A percentile compares a stretch with the other conserved stretches of the same genome.
Conservation (phyloP, 2,329 filamentous ascomycete species). For the Diplodia sapinea region DNA sequence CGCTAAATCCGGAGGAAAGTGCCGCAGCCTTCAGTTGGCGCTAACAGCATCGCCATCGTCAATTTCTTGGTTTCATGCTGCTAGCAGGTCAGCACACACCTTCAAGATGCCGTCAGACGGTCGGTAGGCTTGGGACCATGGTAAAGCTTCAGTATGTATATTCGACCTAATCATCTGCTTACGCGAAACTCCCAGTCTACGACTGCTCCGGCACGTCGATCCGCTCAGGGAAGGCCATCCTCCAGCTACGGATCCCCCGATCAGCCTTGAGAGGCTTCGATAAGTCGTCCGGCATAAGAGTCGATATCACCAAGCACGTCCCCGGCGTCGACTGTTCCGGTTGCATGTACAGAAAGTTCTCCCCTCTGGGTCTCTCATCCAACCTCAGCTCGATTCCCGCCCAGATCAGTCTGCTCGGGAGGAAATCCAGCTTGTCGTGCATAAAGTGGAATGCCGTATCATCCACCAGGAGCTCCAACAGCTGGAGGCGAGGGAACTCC, state of each 20-base stretch:
- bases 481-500: slow-evolving; percentile 3
- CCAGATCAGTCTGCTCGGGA: slow-evolving; percentile 16
- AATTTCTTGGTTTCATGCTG: neutral
- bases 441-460: slow-evolving; percentile 19
- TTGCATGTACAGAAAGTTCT: slow-evolving; percentile 9
- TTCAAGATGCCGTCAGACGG: too few relatives aligned
- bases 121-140: too few relatives aligned
- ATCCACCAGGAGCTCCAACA: slow-evolving; percentile 17
- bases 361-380: slow-evolving; percentile 8
- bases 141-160: too few relatives aligned
- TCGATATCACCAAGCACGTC: slow-evolving; percentile 9
- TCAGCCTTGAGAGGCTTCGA: neutral
- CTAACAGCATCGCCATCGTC: neutral
- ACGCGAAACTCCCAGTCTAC: too few relatives aligned
- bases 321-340: neutral
- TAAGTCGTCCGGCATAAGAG: neutral
- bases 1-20: neutral
- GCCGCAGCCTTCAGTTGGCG: neutral
- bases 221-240: slow-evolving; percentile 1
- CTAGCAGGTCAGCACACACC: too few relatives aligned
- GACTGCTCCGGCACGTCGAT: neutral
- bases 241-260: neutral
- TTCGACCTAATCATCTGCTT: too few relatives aligned
- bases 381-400: slow-evolving; percentile 11
- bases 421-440: slow-evolving; percentile 22